Evolutionary conservation across 2,329 filamentous ascomycete species (phyloP).

Genomic region (Arthrobotrys pseudoclavata): DNA sequence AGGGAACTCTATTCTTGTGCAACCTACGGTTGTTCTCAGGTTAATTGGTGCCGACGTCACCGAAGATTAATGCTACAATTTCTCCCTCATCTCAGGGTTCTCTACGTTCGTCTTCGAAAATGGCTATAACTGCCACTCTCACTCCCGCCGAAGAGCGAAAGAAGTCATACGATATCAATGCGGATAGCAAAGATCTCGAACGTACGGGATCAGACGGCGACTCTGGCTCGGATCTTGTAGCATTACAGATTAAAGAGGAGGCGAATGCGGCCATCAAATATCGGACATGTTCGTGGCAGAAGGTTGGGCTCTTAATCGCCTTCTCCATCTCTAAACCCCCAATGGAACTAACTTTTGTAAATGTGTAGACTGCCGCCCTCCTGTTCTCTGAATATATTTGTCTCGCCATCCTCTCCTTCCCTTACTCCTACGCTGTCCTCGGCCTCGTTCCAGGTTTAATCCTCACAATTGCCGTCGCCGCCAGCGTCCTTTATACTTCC

Average conservation of each 20-base stretch:
- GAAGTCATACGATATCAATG: slow-evolving; percentile 47
- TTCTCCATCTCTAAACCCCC: too few species aligned
- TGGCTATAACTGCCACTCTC: slow-evolving; percentile 42
- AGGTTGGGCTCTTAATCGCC: slow-evolving; percentile 69
- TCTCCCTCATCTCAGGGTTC: slow-evolving; percentile 29
- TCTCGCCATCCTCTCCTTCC: slow-evolving; percentile 86
- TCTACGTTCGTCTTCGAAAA: slow-evolving; percentile 41
- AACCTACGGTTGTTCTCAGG: not conserved
- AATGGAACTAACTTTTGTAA: not conserved
- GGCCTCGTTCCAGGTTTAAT: slow-evolving; percentile 89
- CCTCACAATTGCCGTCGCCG: slow-evolving; percentile 80
- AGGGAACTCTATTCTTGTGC: not conserved
- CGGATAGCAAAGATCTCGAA: slow-evolving; percentile 29
- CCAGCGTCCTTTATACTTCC: slow-evolving; percentile 85
- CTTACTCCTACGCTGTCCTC: slow-evolving; percentile 89
- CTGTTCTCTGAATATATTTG: slow-evolving; percentile 97
- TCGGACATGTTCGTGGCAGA: slow-evolving; percentile 92
- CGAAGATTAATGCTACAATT: slow-evolving; percentile 31
- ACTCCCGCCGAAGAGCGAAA: slow-evolving; percentile 38
- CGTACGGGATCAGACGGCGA: slow-evolving; percentile 14
- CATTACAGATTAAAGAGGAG: slow-evolving; percentile 81
- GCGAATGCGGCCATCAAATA: slow-evolving; percentile 86
- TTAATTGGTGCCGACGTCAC: not conserved
- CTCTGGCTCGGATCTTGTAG: slow-evolving; percentile 59
- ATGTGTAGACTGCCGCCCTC: slow-evolving; percentile 79